phyloP scores from a whole-genome alignment of 2,329 filamentous ascomycete genomes.

The Lizonia empirigonia region DNA sequence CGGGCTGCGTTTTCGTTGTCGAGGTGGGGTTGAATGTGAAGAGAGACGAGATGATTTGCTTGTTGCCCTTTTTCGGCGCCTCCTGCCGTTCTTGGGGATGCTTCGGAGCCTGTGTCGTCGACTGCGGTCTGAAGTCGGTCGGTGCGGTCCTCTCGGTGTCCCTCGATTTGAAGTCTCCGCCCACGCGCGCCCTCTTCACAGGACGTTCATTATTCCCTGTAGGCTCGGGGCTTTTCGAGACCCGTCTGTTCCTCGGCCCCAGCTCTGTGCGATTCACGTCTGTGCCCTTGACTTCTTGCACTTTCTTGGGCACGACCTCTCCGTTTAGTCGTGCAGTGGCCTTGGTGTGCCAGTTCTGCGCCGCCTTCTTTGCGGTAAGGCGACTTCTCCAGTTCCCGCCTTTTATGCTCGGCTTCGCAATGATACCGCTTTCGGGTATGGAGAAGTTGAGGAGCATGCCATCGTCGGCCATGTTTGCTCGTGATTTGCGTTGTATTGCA shows the following conservation, averaged over 20 bases:
- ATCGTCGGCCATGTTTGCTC: slow-evolving; percentile 81
- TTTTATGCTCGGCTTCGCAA: slow-evolving; percentile 70
- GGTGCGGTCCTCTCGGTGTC: slow-evolving; percentile 24
- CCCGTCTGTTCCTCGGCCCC: slow-evolving; percentile 30
- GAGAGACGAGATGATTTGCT: slow-evolving; percentile 82
- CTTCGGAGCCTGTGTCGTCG: slow-evolving; percentile 32
- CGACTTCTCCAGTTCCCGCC: slow-evolving; percentile 95
- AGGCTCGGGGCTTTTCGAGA: slow-evolving; percentile 24
- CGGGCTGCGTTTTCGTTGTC: slow-evolving; percentile 60
- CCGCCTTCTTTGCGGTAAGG: slow-evolving; percentile 75
- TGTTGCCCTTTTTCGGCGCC: slow-evolving; percentile 49
- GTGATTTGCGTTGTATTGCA: slow-evolving; percentile 2
- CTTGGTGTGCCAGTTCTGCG: slow-evolving; percentile 59
- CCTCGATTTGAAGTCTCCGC: slow-evolving; percentile 48
- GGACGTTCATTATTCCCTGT: slow-evolving; percentile 29
- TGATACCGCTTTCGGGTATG: slow-evolving; percentile 69
- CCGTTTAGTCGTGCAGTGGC: slow-evolving; percentile 42
- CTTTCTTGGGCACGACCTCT: slow-evolving; percentile 31
- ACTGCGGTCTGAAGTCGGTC: slow-evolving; percentile 38
- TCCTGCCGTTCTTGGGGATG: slow-evolving; percentile 44
- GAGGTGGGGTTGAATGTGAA: slow-evolving; percentile 88
- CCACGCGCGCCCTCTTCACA: slow-evolving; percentile 44
- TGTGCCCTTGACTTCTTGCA: slow-evolving; percentile 27
- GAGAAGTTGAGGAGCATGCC: slow-evolving; percentile 94
- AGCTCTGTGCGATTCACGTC: slow-evolving; percentile 41